Conservation (phyloP, 257 asterid genomes). For the Solanum gracilifrons region DNA sequence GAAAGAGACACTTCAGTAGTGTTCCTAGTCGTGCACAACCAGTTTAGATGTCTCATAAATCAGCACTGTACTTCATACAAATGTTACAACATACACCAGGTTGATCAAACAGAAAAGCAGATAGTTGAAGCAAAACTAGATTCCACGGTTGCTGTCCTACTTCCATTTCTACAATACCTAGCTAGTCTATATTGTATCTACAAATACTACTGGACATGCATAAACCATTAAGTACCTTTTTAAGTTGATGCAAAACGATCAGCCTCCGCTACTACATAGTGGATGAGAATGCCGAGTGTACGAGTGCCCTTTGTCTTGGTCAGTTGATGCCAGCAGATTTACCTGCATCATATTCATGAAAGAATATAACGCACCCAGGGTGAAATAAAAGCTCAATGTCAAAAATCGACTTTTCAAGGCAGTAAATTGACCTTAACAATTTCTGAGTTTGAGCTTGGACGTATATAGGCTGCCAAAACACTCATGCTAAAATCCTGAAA, state of each 20-base stretch:
- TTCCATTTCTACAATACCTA: background rate
- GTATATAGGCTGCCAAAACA: slow-evolving; percentile 71
- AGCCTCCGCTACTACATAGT: slow-evolving; percentile 57
- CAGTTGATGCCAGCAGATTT: slow-evolving; percentile 52
- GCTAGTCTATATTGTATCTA: background rate
- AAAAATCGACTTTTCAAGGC: background rate
- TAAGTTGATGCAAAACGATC: background rate
- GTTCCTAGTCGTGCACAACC: background rate
- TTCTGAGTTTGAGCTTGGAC: slow-evolving; percentile 77
- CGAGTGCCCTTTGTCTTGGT: slow-evolving; percentile 33
- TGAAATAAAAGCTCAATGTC: background rate
- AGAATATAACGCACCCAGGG: background rate
- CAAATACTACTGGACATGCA: background rate
- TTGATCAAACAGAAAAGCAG: background rate
- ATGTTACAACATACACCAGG: background rate
- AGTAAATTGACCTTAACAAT: slow-evolving; percentile 56
- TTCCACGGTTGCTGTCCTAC: background rate
- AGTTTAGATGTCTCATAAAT: background rate
- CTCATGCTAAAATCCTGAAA: slow-evolving; percentile 82
- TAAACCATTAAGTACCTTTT: background rate
- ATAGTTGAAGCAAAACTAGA: background rate
- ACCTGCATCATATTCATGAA: slow-evolving; percentile 34
- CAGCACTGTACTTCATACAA: background rate
- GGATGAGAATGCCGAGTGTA: slow-evolving; percentile 26
- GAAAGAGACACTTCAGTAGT: background rate